A percentile compares a stretch with the other conserved stretches of the same genome.
Conservation (phyloP, 495 filamentous ascomycete genomes). For the Lasiosphaeris hirsuta region DNA sequence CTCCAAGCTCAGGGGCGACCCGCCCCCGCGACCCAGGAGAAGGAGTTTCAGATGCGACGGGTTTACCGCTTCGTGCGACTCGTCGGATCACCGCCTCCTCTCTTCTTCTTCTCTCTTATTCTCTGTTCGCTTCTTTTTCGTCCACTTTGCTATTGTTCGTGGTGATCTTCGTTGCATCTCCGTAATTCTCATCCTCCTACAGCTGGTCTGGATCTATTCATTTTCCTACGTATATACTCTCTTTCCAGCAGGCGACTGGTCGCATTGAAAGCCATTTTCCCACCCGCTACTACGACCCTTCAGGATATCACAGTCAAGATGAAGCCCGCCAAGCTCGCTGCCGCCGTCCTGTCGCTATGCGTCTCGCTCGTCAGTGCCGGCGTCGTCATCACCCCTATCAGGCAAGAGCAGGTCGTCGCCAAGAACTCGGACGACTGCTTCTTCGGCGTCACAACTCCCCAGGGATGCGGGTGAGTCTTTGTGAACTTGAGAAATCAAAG, state of each 20-base stretch:
- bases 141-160: not conserved
- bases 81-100: not conserved
- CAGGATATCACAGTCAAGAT: slow-evolving; percentile 18
- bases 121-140: not conserved
- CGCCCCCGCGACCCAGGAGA: not conserved
- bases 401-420: slow-evolving; percentile 40
- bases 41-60: slow-evolving; percentile 9
- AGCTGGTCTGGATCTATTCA: slow-evolving; percentile 25
- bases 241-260: not conserved
- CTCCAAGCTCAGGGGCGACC: not conserved
- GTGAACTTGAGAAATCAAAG: no score
- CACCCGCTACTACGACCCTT: no score
- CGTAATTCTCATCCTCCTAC: not conserved
- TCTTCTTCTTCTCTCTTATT: not conserved
- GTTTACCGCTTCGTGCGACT: not conserved
- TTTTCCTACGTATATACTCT: not conserved
- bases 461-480: slow-evolving; percentile 45
- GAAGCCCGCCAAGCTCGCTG: slow-evolving; percentile 36
- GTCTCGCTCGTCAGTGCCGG: slow-evolving; percentile 44
- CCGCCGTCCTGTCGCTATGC: slow-evolving; percentile 35
- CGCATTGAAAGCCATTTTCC: not conserved
- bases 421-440: slow-evolving; percentile 42
- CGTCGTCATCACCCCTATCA: slow-evolving; percentile 46
- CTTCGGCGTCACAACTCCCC: slow-evolving; percentile 47
- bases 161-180: not conserved